Evolutionary conservation across 805 yeast genomes (phyloP).

Genomic region (Zygosaccharomyces bailii): DNA sequence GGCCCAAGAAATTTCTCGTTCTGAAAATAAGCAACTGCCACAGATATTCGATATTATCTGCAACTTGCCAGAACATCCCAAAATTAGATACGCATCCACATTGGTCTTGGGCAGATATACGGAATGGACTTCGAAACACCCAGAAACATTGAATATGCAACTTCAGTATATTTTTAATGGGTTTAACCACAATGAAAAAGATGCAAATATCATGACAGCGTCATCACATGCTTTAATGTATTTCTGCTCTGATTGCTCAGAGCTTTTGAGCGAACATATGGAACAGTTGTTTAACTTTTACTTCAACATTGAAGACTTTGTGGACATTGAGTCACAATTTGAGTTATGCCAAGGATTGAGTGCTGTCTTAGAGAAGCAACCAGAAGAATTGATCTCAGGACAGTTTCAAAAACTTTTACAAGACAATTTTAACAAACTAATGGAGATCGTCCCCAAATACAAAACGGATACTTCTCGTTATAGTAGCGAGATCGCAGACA

Average conservation of each 20-base stretch:
- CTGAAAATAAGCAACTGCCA: constrained; percentile 67
- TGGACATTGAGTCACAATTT: constrained; percentile 66
- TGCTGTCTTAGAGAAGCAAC: constrained; percentile 66
- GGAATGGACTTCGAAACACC: constrained; percentile 88
- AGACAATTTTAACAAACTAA: constrained; percentile 39
- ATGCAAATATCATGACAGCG: constrained; percentile 59
- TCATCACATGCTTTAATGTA: constrained; percentile 92
- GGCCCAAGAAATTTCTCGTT: constrained; percentile 81
- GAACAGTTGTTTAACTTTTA: constrained; percentile 77
- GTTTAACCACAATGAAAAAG: constrained; percentile 39
- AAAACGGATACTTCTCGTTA: constrained; percentile 31
- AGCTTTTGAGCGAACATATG: constrained; percentile 57
- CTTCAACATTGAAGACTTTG: constrained; percentile 46
- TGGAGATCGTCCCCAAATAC: constrained; percentile 26
- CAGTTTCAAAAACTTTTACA: constrained; percentile 68
- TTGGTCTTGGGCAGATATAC: constrained; percentile 94
- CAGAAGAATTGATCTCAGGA: constrained; percentile 49
- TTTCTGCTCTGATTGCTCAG: constrained; percentile 87
- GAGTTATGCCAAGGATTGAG: constrained; percentile 90
- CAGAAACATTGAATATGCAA: constrained; percentile 76
- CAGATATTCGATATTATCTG: constrained; percentile 52
- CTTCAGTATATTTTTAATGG: constrained; percentile 80
- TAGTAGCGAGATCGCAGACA: constrained; percentile 58
- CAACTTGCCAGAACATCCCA: constrained; percentile 76
- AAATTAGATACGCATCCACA: constrained; percentile 88